Evolutionary conservation across 75 land plant species (phyloP), one percentile per base, ranked within the genome.

Genomic region (Isoetes taiwanensis): DNA sequence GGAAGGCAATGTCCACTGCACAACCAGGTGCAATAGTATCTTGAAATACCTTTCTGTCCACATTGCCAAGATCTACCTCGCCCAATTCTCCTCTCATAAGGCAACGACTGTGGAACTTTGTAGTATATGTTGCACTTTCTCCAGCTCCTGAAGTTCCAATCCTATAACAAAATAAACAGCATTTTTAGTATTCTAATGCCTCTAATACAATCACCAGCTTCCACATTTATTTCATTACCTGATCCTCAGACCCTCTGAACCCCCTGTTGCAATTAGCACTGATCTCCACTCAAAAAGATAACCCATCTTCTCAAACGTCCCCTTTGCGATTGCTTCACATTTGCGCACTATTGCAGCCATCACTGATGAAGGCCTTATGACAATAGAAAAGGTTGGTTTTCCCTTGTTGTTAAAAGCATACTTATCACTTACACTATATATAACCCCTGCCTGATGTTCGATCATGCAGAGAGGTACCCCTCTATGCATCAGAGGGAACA

Each of bases 381-480:
- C 32, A 30, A 63, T 24, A 1, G 34, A 28, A 41, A 63, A 63
- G 8, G 33, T 63, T 33, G 65, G 65, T 39, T 52, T 63, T 21
- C 65, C 57, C 23, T n/a, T 34, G 37, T 34, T 16, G 32, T 48
- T 42, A 48, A 26, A 63, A 20, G 65, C 65, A 63, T 43, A 63
- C 11, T 34, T 30, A 17, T 30, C 59, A 31, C 55, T 63, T 11
- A 63, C 38, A 34, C 58, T 63, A 26, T 1, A 63, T 10, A 34
- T 54, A 16, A 63, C 37, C 23, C 40, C 16, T 1, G 55, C 59
- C 17, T 52, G 33, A 9, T 3, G 12, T 11, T 63, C 65, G 6
- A 21, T 23, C 6, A 63, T 21, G 11, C 55, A 32, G 4, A 63
- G 37, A 10, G 53, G 65, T 12, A 28, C 14, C 39, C 57, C 53